Evolutionary conservation across 768 basidiomycete genomes (phyloP).

Genomic region (Leccinum subgranulosum): DNA sequence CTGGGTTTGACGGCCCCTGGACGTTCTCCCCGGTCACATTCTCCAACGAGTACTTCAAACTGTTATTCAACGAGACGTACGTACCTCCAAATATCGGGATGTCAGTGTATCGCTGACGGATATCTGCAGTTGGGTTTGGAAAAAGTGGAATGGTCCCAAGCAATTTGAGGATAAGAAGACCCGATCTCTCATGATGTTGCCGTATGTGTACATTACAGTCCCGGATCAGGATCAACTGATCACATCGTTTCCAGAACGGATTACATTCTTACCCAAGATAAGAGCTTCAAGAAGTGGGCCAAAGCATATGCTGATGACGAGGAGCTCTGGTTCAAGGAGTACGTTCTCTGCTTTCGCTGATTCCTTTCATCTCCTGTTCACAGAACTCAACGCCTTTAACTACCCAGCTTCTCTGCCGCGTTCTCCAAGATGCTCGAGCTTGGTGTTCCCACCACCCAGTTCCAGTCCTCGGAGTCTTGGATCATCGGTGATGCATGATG

Average conservation of each 20-base stretch:
- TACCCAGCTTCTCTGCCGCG: slow-evolving; percentile 72
- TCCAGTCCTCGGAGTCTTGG: slow-evolving; percentile 72
- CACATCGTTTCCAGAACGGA: slow-evolving; percentile 55
- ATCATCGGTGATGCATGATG: slow-evolving; percentile 38
- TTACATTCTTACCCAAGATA: slow-evolving; percentile 86
- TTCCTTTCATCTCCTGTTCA: not conserved
- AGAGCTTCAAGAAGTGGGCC: slow-evolving; percentile 85
- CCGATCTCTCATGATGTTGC: slow-evolving; percentile 90
- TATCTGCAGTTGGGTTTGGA: slow-evolving; percentile 76
- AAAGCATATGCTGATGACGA: slow-evolving; percentile 85
- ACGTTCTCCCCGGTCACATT: slow-evolving; percentile 90
- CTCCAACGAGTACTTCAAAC: slow-evolving; percentile 83
- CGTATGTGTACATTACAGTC: slow-evolving; percentile 46
- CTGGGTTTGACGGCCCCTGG: slow-evolving; percentile 90
- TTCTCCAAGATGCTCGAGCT: slow-evolving; percentile 85
- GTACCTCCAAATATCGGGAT: slow-evolving; percentile 1
- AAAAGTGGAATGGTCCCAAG: slow-evolving; percentile 91
- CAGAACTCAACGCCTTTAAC: not conserved
- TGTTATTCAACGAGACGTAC: slow-evolving; percentile 84
- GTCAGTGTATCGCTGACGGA: not conserved
- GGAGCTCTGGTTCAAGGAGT: slow-evolving; percentile 94
- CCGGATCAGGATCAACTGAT: not conserved
- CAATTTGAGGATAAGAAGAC: slow-evolving; percentile 94
- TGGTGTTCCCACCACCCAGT: slow-evolving; percentile 84
- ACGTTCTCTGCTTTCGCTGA: slow-evolving; percentile 27